A percentile compares a stretch with the other conserved stretches of the same genome.
phyloP scores from a whole-genome alignment of 257 asterid species.

The Scutellaria minor region DNA sequence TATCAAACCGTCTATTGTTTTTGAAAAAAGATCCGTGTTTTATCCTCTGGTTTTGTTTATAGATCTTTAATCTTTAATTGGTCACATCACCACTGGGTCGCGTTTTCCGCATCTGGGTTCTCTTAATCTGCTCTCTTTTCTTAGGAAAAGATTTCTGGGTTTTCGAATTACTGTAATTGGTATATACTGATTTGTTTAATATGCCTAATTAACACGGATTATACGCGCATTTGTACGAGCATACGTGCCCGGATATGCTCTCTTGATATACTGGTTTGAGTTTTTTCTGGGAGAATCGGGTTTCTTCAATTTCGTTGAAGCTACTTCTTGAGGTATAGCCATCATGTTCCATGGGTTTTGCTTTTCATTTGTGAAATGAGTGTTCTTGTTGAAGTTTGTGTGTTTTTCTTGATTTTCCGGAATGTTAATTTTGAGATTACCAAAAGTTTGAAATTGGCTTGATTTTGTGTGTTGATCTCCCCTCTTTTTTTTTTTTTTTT shows the following conservation, averaged over 20 bases:
- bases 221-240: slow-evolving; percentile 12
- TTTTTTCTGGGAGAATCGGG: slow-evolving; percentile 21
- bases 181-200: slow-evolving; percentile 17
- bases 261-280: slow-evolving; percentile 31
- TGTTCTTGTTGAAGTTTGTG: background rate
- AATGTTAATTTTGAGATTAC: background rate
- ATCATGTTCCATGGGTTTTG: slow-evolving; percentile 19
- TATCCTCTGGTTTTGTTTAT: background rate
- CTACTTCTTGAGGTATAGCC: background rate
- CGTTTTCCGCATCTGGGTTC: slow-evolving; percentile 38
- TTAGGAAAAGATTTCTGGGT: background rate
- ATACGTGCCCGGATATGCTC: slow-evolving; percentile 28
- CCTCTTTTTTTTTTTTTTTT: background rate
- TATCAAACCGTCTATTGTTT: background rate
- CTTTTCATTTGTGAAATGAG: background rate
- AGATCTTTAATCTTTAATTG: slow-evolving; percentile 34
- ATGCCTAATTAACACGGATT: slow-evolving; percentile 28
- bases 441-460: background rate
- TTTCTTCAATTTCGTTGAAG: slow-evolving; percentile 27
- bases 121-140: background rate
- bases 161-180: slow-evolving; percentile 2
- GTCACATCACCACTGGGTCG: slow-evolving; percentile 31
- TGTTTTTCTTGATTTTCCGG: slow-evolving; percentile 1
- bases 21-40: background rate
- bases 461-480: background rate